These are phyloP conservation scores for Gastrolobium villosum DNA, from an alignment of 306 rosid genomes.

Conservation along the genomic window DNA sequence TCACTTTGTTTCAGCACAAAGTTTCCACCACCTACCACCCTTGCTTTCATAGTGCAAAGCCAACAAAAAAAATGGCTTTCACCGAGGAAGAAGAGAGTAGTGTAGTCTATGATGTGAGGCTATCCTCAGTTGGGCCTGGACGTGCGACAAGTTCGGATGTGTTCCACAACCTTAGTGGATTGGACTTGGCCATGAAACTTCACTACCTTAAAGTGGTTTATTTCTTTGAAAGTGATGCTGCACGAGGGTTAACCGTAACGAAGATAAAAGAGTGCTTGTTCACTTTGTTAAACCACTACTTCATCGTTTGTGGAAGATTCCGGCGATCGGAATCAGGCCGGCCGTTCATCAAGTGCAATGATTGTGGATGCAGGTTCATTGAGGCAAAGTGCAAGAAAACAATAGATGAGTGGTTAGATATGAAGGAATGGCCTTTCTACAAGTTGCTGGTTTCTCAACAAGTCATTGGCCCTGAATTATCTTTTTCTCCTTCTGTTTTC, in stretches of 20 bases:
- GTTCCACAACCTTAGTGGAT: conserved; percentile 50
- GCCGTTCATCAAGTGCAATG: conserved; percentile 84
- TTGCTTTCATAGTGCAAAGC: not conserved
- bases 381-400: conserved; percentile 72
- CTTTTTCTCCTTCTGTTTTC: conserved; percentile 74
- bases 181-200: conserved; percentile 89
- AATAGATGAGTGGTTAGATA: conserved; percentile 64
- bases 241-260: conserved; percentile 40
- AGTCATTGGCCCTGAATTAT: conserved; percentile 83
- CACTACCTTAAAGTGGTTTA: conserved; percentile 77
- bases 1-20: not conserved
- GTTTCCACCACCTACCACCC: not conserved
- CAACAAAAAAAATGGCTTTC: conserved; percentile 53
- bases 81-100: conserved; percentile 46
- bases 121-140: conserved; percentile 81
- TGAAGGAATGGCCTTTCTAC: conserved; percentile 57
- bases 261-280: conserved; percentile 64
- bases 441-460: conserved; percentile 65
- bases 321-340: conserved; percentile 71
- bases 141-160: conserved; percentile 46
- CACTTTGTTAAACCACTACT: conserved; percentile 48
- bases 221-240: conserved; percentile 58
- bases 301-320: conserved; percentile 66
- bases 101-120: conserved; percentile 53
- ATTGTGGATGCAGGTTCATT: conserved; percentile 77